Evolutionary conservation across 2,329 filamentous ascomycete genomes (phyloP).

Genomic region (Orbilia blumenaviensis): DNA sequence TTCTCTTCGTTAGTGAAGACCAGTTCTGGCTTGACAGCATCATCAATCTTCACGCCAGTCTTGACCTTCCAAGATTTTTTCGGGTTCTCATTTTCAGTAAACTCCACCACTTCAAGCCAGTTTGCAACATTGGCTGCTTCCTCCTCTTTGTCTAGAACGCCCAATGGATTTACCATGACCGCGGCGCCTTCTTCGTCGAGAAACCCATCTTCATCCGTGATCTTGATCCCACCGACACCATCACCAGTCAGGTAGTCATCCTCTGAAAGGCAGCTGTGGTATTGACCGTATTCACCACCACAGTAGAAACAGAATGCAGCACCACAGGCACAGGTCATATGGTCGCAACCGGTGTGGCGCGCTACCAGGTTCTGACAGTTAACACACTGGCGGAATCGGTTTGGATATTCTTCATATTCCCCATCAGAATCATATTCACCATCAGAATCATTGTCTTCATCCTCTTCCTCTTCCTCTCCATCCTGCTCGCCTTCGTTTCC

Average conservation of each 20-base stretch:
- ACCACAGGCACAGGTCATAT: slow-evolving; percentile 49
- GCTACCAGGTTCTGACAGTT: slow-evolving; percentile 45
- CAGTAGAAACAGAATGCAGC: slow-evolving; percentile 50
- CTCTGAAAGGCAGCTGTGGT: slow-evolving; percentile 38
- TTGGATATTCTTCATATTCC: slow-evolving; percentile 49
- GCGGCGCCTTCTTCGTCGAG: slow-evolving; percentile 10
- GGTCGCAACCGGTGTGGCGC: slow-evolving; percentile 47
- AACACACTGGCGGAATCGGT: slow-evolving; percentile 47
- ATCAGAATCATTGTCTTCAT: neutral
- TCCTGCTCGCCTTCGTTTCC: neutral
- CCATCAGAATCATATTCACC: slow-evolving; percentile 18
- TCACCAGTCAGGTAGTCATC: slow-evolving; percentile 36
- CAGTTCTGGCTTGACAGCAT: neutral
- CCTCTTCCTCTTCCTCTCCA: neutral
- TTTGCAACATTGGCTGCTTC: slow-evolving; percentile 21
- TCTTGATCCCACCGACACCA: slow-evolving; percentile 42
- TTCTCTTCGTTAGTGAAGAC: slow-evolving; percentile 24
- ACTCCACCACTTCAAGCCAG: slow-evolving; percentile 38
- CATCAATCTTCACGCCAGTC: neutral
- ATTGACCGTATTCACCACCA: slow-evolving; percentile 43
- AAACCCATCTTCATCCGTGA: slow-evolving; percentile 44
- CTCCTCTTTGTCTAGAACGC: slow-evolving; percentile 19
- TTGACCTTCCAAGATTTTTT: slow-evolving; percentile 48
- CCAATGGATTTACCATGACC: slow-evolving; percentile 12
- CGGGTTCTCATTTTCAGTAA: slow-evolving; percentile 11